A percentile compares a stretch with the other conserved stretches of the same genome.
These are phyloP conservation scores for Phialophora macrospora DNA, from an alignment of 2,329 filamentous ascomycete species.

Conservation along the genomic window DNA sequence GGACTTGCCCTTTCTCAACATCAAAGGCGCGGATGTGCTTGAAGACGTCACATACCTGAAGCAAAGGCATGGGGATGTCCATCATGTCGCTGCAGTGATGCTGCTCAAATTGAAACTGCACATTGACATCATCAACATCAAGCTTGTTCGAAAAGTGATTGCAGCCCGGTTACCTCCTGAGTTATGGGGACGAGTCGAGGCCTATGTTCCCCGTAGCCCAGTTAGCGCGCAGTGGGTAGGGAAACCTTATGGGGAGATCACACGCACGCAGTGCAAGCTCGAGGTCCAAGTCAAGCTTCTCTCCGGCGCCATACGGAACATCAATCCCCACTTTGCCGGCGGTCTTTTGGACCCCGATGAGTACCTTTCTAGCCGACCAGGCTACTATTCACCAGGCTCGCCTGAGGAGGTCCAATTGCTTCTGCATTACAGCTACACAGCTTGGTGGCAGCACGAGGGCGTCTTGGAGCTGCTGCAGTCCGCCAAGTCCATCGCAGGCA, in stretches of 20 bases:
- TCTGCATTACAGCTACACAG: slow-evolving; percentile 38
- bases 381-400: slow-evolving; percentile 25
- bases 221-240: slow-evolving; percentile 28
- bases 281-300: slow-evolving; percentile 39
- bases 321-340: slow-evolving; percentile 41
- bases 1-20: slow-evolving; percentile 45
- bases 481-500: slow-evolving; percentile 17
- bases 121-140: slow-evolving; percentile 42
- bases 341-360: slow-evolving; percentile 38
- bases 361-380: slow-evolving; percentile 33
- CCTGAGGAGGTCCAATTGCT: slow-evolving; percentile 38
- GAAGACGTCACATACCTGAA: slow-evolving; percentile 43
- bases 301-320: slow-evolving; percentile 33
- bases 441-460: slow-evolving; percentile 38
- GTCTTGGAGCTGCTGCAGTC: slow-evolving; percentile 24
- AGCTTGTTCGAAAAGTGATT: slow-evolving; percentile 34
- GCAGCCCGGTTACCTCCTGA: slow-evolving; percentile 40
- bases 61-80: slow-evolving; percentile 29
- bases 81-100: slow-evolving; percentile 38
- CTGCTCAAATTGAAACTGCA: slow-evolving; percentile 48
- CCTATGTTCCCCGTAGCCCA: slow-evolving; percentile 36
- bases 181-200: slow-evolving; percentile 40
- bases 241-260: slow-evolving; percentile 26
- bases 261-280: slow-evolving; percentile 35
- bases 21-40: slow-evolving; percentile 50